Conservation (phyloP, 2,329 filamentous ascomycete genomes). For the Hymenoscyphus infarciens region DNA sequence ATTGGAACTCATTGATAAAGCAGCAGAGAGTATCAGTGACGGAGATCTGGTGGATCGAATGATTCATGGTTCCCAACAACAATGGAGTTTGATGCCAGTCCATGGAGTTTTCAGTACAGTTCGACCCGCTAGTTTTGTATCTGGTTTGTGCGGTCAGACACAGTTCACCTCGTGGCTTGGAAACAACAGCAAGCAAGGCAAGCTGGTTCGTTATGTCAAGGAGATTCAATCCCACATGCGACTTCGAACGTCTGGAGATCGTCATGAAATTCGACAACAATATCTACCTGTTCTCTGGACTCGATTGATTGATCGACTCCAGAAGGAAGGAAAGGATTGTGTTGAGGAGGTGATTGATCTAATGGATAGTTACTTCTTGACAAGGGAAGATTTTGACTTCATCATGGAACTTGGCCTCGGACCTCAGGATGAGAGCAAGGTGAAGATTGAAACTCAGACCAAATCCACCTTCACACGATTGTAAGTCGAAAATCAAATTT, state of each 20-base stretch:
- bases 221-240: conserved; percentile 98
- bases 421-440: conserved; percentile 68
- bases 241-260: conserved; percentile 81
- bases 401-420: conserved; percentile 90
- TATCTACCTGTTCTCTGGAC: conserved; percentile 89
- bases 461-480: conserved; percentile 86
- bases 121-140: conserved; percentile 79
- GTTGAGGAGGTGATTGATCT: conserved; percentile 83
- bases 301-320: conserved; percentile 69
- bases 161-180: conserved; percentile 90
- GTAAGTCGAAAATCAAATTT: conserved; percentile 50
- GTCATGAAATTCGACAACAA: conserved; percentile 90
- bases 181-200: conserved; percentile 84
- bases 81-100: conserved; percentile 96
- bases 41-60: conserved; percentile 94
- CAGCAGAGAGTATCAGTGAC: conserved; percentile 94
- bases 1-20: conserved; percentile 82
- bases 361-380: conserved; percentile 97
- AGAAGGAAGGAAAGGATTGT: conserved; percentile 74
- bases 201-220: conserved; percentile 75
- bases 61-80: conserved; percentile 97
- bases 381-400: conserved; percentile 89
- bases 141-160: conserved; percentile 71
- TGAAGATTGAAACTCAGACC: conserved; percentile 78
- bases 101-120: conserved; percentile 96